A percentile compares a stretch with the other conserved stretches of the same genome.
Evolutionary conservation across 352 stramenopile species (phyloP).

Genomic region (Globisporangium solare): DNA sequence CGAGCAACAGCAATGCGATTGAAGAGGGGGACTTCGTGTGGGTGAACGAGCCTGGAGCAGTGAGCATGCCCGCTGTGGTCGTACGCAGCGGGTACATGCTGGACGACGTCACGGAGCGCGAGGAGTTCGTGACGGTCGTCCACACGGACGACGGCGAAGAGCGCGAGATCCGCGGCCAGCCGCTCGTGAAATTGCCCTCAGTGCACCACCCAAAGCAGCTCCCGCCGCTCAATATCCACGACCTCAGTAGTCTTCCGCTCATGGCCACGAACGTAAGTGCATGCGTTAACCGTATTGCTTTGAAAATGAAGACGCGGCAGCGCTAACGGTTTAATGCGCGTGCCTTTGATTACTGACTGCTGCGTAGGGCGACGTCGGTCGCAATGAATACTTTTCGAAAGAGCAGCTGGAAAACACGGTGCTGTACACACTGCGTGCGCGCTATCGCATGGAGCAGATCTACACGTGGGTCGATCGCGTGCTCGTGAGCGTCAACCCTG

Average conservation of each 20-base stretch:
- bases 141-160: conserved; percentile 83
- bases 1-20: conserved; percentile 14
- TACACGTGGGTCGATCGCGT: conserved; percentile 83
- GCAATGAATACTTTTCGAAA: conserved; percentile 51
- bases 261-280: conserved; percentile 53
- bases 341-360: not conserved
- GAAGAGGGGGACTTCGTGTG: conserved; percentile 73
- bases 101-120: conserved; percentile 50
- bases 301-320: not conserved
- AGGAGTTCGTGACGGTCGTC: conserved; percentile 68
- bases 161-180: conserved; percentile 52
- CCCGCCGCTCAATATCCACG: conserved; percentile 46
- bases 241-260: conserved; percentile 61
- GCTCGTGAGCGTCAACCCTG: conserved; percentile 66
- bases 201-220: conserved; percentile 67
- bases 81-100: conserved; percentile 59
- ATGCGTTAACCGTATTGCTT: conserved; percentile 1
- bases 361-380: conserved; percentile 39
- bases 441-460: conserved; percentile 78
- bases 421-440: conserved; percentile 64
- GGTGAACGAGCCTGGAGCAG: conserved; percentile 45
- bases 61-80: conserved; percentile 54
- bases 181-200: conserved; percentile 50
- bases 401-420: conserved; percentile 72
- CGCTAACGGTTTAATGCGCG: conserved; percentile 2